Evolutionary conservation across 1,284 basidiomycete genomes (phyloP).

Genomic region (Sanguinoderma infundibulare): DNA sequence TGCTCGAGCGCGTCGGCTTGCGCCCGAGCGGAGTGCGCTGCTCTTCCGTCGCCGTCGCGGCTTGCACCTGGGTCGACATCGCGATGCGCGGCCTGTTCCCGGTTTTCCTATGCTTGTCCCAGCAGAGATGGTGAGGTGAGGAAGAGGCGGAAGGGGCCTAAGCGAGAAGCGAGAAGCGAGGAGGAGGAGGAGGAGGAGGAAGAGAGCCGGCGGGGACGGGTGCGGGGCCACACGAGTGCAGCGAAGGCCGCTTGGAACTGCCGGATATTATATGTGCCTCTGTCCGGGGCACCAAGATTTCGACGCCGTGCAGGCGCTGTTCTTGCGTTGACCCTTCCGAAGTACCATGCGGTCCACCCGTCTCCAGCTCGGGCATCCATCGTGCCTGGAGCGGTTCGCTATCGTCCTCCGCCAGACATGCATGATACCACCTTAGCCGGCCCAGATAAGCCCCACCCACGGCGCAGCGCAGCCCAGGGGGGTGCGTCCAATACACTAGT

Average conservation of each 20-base stretch:
- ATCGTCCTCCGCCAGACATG: too few relatives aligned
- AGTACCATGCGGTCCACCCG: conserved; percentile 24
- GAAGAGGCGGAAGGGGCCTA: conserved; percentile 5
- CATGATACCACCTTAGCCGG: too few relatives aligned
- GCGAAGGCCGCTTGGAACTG: background rate
- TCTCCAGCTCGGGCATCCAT: background rate
- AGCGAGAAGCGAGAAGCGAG: background rate
- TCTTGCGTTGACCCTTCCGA: conserved; percentile 2
- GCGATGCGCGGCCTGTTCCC: background rate
- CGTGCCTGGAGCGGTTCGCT: conserved; percentile 7
- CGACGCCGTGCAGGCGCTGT: too few relatives aligned
- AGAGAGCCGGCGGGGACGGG: conserved; percentile 1
- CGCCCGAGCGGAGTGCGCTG: conserved; percentile 20
- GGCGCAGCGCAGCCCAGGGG: too few relatives aligned
- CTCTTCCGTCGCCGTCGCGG: background rate
- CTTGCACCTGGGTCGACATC: conserved; percentile 6
- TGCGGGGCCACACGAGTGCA: conserved; percentile 14
- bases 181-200: too few relatives aligned
- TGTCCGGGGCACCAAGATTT: too few relatives aligned
- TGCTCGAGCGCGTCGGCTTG: conserved; percentile 25
- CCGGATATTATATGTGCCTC: too few relatives aligned
- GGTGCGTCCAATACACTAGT: too few relatives aligned
- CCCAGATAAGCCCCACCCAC: background rate
- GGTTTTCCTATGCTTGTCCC: background rate
- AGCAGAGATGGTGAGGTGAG: background rate